Base-by-base conservation (phyloP, 1,139 yeast species). In the Nadsonia commutata region DNA sequence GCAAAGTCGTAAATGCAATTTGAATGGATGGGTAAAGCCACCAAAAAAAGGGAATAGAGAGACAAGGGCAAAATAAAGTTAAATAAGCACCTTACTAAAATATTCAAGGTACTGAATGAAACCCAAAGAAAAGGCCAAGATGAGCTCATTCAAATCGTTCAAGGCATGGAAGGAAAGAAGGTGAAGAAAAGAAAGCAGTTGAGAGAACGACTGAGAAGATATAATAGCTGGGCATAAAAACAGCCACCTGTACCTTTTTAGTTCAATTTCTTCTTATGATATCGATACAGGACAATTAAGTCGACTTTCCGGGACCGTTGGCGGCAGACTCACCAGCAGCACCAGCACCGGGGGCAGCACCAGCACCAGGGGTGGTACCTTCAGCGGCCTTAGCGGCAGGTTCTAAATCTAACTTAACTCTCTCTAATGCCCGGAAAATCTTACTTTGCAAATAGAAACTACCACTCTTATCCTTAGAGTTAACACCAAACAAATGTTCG, bases 381-480 rank as follows among this genome's bases (percentile, higher is more conserved):
- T 9, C 9, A 9, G 23, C 8, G 6, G 16, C 16, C 16, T 27
- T 27, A 27, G 33, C 13, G 8, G 33, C 46, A 36, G 49, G 48
- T 27, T 67, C 64, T 19, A 71, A 47, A 52, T 78, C 84, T 51
- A 67, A 66, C 51, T 73, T 72, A 45, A 78, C 58, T 46, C 84
- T 63, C 56, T 78, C 83, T 65, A 76, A 72, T n/a, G 90, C 85
- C 60, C 95, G 76, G 60, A 76, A 86, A 33, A 90, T 90, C 65
- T 90, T 90, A 46, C 93, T 79, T 60, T 90, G 98, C 43, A 90
- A 62, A 58, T 88, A 90, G 59, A 90, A 88, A 39, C 94, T 81
- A 42, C 94, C 95, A 16, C 95, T 95, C 63, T 88, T 85, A 47
- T 86, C 96, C 61, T 85, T 85, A 37, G 93, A 76, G 65, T 90